Evolutionary conservation across 1,139 yeast species (phyloP).

Genomic region (Saccharomyces hybrid): DNA sequence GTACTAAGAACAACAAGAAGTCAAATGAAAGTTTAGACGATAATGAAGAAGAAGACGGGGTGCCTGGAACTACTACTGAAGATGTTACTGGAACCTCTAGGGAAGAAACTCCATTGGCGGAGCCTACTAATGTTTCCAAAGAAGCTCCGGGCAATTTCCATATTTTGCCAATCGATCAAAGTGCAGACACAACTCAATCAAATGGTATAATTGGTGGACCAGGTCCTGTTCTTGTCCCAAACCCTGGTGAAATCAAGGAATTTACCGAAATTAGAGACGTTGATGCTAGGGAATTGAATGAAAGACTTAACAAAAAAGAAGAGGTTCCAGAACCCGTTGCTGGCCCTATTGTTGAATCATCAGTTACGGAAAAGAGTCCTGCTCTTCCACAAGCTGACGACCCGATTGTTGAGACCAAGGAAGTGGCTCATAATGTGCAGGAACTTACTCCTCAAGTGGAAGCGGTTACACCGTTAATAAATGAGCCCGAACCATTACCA

Average conservation of each 20-base stretch:
- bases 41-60: not conserved
- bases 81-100: not conserved
- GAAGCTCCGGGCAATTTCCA: conserved; percentile 2
- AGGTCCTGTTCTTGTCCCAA: conserved; percentile 37
- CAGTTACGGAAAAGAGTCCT: not conserved
- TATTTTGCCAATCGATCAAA: conserved; percentile 1
- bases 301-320: conserved; percentile 15
- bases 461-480: not conserved
- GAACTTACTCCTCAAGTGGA: not conserved
- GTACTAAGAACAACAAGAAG: not conserved
- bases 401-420: not conserved
- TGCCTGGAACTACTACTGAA: not conserved
- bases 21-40: not conserved
- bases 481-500: not conserved
- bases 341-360: not conserved
- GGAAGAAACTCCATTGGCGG: not conserved
- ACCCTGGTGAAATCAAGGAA: conserved; percentile 44
- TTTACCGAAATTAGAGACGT: conserved; percentile 36
- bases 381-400: not conserved
- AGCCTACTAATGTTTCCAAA: not conserved
- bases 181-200: conserved; percentile 1
- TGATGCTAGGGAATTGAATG: conserved; percentile 20
- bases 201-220: conserved; percentile 7
- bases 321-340: conserved; percentile 4
- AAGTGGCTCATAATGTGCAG: not conserved